Evolutionary conservation across 2,329 filamentous ascomycete species (phyloP).

Genomic region (Ophiognomonia clavigignenti-juglandacearum): DNA sequence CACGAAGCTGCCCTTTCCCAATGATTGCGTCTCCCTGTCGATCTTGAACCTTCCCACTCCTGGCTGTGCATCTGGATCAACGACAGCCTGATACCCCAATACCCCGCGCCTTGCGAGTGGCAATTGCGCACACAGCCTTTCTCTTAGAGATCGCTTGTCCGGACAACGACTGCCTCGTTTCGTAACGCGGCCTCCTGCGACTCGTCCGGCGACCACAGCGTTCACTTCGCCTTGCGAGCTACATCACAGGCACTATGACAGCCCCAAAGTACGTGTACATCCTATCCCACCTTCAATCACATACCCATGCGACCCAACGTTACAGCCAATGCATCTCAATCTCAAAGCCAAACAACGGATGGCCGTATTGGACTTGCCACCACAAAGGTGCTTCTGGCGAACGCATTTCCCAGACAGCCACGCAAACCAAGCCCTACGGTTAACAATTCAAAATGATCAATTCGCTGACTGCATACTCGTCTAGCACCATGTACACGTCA

Average conservation of each 20-base stretch:
- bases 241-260: slow-evolving; percentile 3
- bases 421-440: background rate
- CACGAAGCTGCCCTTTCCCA: background rate
- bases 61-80: background rate
- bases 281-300: background rate
- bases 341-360: background rate
- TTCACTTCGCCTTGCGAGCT: background rate
- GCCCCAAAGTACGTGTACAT: slow-evolving; percentile 6
- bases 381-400: background rate
- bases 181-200: background rate
- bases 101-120: background rate
- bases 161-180: background rate
- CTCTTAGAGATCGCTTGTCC: background rate
- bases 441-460: background rate
- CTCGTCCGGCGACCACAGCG: background rate
- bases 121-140: background rate
- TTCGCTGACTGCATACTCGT: slow-evolving; percentile 6
- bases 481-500: slow-evolving; percentile 49
- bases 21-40: background rate
- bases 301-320: background rate
- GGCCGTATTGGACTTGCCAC: background rate
- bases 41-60: background rate
- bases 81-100: background rate
- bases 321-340: background rate
- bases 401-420: background rate